phyloP scores from a whole-genome alignment of 345 rosid species.

The Triadica sebifera region DNA sequence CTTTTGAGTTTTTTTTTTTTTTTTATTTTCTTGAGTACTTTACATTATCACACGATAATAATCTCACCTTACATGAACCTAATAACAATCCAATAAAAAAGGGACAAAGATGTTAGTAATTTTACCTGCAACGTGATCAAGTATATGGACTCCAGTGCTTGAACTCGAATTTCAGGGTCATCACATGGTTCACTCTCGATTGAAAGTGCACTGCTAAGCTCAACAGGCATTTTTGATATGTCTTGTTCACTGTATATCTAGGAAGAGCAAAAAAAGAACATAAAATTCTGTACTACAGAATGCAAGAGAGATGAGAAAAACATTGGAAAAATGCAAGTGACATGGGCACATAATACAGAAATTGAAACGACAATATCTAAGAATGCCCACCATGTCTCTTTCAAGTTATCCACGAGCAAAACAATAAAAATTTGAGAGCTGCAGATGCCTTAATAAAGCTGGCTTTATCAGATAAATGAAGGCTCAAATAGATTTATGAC shows the following conservation, averaged over 20 bases:
- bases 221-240: conserved; percentile 75
- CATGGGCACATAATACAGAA: background rate
- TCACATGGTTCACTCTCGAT: conserved; percentile 81
- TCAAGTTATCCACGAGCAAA: background rate
- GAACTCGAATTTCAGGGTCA: conserved; percentile 79
- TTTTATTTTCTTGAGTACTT: background rate
- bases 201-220: conserved; percentile 80
- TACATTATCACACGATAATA: no score
- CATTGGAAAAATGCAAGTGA: background rate
- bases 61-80: background rate
- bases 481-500: background rate
- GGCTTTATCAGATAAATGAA: background rate
- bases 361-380: background rate
- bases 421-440: background rate
- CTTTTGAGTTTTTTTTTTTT: no score
- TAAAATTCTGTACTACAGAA: background rate
- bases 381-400: background rate
- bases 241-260: conserved; percentile 68
- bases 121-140: conserved; percentile 69
- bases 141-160: conserved; percentile 81
- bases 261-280: conserved; percentile 8
- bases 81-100: background rate
- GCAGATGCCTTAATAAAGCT: background rate
- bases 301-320: background rate
- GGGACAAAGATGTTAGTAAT: background rate